Evolutionary conservation across 2,329 filamentous ascomycete species (phyloP), one percentile per base, ranked within the genome.

Genomic region (Pleoardoris graminearum): DNA sequence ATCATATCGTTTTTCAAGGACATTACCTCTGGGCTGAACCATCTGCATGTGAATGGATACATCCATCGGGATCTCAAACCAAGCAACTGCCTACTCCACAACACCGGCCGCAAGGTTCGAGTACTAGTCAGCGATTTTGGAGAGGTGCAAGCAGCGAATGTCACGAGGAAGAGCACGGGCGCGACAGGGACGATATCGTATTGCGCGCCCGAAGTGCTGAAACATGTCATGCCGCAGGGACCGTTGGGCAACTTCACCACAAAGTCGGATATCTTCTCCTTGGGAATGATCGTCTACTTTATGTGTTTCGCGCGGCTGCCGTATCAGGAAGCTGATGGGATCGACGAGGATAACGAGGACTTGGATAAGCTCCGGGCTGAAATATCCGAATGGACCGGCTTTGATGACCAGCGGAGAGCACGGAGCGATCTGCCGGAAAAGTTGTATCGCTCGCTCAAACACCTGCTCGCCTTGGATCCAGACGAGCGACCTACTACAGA

Each of bases 281-380:
- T 99, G 0, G 94, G 94, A 43, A 97, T 99, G 93, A 97, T 97
- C 50, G 81, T 99, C 3, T 96, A 97, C 72, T 99, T 99, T 68
- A 88, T 99, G 81, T 99, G 94, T 71, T 99, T 99, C 69, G 90
- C 88, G 1, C 83, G 87, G 41, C 80, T 99, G 10, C 94, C 94
- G 0, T 99, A 97, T 68, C 80, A 77, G 21, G 89, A 88, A 62
- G 90, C 92, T 47, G 93, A 97, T 68, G 82, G 87, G 3, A 80
- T 95, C 19, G 85, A 96, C 54, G 93, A 97, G 71, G 93, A 97
- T 67, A 86, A 91, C 50, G 94, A 99, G 69, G 91, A 97, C 60
- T 80, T 97, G 4, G 91, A 97, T 62, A 79, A 86, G 59, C 80
- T 99, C 25, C 85, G 92, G 36, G 87, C 82, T 3, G 94, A 99